Evolutionary conservation across 345 rosid genomes (phyloP), one percentile per base, ranked within the genome.

Genomic region (Hibiscus tridactylites): DNA sequence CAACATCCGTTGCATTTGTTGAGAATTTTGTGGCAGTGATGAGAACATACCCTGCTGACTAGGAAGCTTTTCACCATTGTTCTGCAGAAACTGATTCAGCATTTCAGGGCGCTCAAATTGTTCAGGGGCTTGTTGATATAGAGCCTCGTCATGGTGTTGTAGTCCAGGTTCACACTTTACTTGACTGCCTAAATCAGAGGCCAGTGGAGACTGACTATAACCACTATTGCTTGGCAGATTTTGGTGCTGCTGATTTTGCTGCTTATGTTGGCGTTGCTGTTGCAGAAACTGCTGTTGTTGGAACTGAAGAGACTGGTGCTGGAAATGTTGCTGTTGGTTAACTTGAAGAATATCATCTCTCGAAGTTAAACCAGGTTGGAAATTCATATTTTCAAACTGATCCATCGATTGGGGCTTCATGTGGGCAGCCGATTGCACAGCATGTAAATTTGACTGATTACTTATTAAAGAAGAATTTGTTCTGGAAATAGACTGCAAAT

Each of bases 41-140:
- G 87, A 65, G 77, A 80, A 72, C 61, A 75, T 70, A 54, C 78
- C 88, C 74, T 73, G 82, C 77, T 83, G 88, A 70, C 72, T 79
- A 75, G 84, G 71, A 76, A 72, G 81, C 21, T 87, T 87, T 73
- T 85, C 94, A 65, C 80, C 71, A 42, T 85, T 71, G 71, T 81
- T 89, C 64, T 88, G 91, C 77, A 85, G 94, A 66, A 87, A 87
- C 59, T 85, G 94, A 74, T 81, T 86, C 80, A 89, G 94, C 74
- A 84, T 56, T 75, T 86, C 96, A 52, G 91, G 69, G 53, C 85
- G 82, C 81, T 84, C 88, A 76, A 85, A 75, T 49, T 72, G 87
- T 64, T 87, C 96, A 61, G 91, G 76, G 71, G 83, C 75, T 81
- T 86, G 92, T 24, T 91, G 79, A 71, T 78, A 84, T 71, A 85